Conservation (phyloP, 2,329 filamentous ascomycete species). For the Hymenoscyphus linearis region DNA sequence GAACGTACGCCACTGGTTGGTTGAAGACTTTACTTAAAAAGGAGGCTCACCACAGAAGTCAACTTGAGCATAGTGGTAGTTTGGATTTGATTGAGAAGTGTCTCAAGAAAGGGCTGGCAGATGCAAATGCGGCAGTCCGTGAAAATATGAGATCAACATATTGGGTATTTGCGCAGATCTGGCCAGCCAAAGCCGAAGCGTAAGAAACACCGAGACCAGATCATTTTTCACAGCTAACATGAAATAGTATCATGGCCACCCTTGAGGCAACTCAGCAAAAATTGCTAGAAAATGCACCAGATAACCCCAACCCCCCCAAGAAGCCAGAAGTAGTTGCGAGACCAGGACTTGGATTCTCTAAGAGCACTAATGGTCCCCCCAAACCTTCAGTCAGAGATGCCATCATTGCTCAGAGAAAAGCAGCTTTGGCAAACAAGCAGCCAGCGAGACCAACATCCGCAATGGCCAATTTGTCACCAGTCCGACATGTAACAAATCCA, state of each 20-base stretch:
- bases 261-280: constrained; percentile 75
- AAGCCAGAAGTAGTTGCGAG: constrained; percentile 47
- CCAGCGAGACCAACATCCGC: constrained; percentile 57
- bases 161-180: constrained; percentile 75
- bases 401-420: constrained; percentile 77
- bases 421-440: constrained; percentile 44
- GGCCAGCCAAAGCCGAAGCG: constrained; percentile 71
- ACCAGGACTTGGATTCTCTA: constrained; percentile 56
- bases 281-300: constrained; percentile 74
- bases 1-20: constrained; percentile 76
- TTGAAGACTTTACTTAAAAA: constrained; percentile 75
- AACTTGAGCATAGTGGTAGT: constrained; percentile 79
- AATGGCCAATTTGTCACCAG: constrained; percentile 56
- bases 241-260: constrained; percentile 64
- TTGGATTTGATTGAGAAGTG: constrained; percentile 81
- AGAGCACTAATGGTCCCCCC: constrained; percentile 50
- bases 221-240: constrained; percentile 18
- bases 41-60: constrained; percentile 70
- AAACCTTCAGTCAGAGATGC: constrained; percentile 73
- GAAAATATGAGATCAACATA: constrained; percentile 81
- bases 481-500: constrained; percentile 37
- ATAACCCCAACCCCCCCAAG: constrained; percentile 69
- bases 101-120: constrained; percentile 80
- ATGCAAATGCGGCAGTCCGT: constrained; percentile 85
- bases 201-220: constrained; percentile 41